Evolutionary conservation across 2,329 filamentous ascomycete species (phyloP).

Genomic region (Catunica adiposa): DNA sequence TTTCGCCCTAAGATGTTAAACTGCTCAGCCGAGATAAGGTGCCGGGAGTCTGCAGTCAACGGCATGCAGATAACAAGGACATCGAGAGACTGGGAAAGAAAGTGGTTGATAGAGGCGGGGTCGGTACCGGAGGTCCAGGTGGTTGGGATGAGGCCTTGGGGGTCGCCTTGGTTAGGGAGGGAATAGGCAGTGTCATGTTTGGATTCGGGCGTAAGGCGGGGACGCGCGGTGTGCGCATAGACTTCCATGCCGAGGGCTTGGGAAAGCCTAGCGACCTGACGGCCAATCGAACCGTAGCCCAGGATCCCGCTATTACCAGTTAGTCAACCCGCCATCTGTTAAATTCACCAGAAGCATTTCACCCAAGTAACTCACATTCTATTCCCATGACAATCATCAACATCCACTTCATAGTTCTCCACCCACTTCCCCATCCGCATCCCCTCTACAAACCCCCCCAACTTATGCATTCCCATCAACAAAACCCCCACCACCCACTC

Average conservation of each 20-base stretch:
- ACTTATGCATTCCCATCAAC: conserved; percentile 32
- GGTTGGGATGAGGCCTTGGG: conserved; percentile 30
- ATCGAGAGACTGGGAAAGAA: conserved; percentile 34
- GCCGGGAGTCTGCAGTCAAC: conserved; percentile 30
- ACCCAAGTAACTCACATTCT: conserved; percentile 32
- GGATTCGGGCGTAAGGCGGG: conserved; percentile 49
- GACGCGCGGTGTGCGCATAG: conserved; percentile 57
- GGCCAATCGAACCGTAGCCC: conserved; percentile 38
- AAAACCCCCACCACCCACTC: conserved; percentile 40
- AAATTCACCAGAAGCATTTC: too few relatives aligned
- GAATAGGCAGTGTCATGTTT: conserved; percentile 48
- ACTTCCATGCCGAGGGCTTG: conserved; percentile 54
- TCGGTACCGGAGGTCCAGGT: conserved; percentile 34
- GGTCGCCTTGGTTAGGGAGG: conserved; percentile 47
- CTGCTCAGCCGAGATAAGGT: conserved; percentile 35
- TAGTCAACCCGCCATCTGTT: conserved; percentile 1
- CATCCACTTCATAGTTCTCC: conserved; percentile 18
- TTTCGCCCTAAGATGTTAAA: conserved; percentile 29
- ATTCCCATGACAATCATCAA: conserved; percentile 30
- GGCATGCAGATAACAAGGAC: conserved; percentile 36
- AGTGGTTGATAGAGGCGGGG: conserved; percentile 30
- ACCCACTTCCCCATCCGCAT: conserved; percentile 29
- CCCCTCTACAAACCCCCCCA: conserved; percentile 29
- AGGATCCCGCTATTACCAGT: conserved; percentile 31
- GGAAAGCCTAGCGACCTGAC: conserved; percentile 38